These are phyloP conservation scores for Ampelocalamus luodianensis DNA, from an alignment of 176 grass and related monocot genomes.

Conservation along the genomic window DNA sequence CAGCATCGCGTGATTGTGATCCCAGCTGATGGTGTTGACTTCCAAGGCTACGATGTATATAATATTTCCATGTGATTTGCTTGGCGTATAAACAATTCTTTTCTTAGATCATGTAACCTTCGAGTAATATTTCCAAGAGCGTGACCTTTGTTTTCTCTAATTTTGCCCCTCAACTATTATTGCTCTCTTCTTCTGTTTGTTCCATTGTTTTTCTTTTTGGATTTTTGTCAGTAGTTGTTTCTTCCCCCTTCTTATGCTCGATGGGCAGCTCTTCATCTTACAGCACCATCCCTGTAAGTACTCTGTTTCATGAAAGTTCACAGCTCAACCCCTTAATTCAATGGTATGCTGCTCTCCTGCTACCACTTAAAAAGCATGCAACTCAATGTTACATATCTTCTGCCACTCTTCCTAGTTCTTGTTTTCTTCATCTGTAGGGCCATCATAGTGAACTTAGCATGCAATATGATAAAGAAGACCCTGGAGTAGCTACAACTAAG, in stretches of 20 bases:
- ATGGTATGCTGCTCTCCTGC: too few species aligned
- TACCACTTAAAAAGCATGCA: too few species aligned
- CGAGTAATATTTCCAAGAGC: background rate
- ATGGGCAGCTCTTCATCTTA: slow-evolving; percentile 9
- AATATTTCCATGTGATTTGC: background rate
- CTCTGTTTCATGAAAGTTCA: background rate
- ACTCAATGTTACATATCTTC: background rate
- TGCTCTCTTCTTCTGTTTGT: background rate
- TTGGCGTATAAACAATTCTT: background rate
- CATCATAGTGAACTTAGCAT: slow-evolving; percentile 5
- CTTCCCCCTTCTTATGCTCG: background rate
- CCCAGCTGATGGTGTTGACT: background rate
- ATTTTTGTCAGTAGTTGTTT: background rate
- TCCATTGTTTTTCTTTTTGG: background rate
- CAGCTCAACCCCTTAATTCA: too few species aligned
- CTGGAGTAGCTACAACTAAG: slow-evolving; percentile 9
- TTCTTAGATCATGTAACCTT: background rate
- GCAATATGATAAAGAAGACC: slow-evolving; percentile 18
- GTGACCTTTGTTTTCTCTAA: background rate
- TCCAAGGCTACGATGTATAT: background rate
- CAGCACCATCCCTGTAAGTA: background rate
- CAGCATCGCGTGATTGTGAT: background rate
- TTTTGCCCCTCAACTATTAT: too few species aligned
- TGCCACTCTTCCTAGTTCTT: background rate
- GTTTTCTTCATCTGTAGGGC: too few species aligned